These are phyloP conservation scores for Clavariopsis aquatica DNA, from an alignment of 495 filamentous ascomycete species.

Conservation along the genomic window DNA sequence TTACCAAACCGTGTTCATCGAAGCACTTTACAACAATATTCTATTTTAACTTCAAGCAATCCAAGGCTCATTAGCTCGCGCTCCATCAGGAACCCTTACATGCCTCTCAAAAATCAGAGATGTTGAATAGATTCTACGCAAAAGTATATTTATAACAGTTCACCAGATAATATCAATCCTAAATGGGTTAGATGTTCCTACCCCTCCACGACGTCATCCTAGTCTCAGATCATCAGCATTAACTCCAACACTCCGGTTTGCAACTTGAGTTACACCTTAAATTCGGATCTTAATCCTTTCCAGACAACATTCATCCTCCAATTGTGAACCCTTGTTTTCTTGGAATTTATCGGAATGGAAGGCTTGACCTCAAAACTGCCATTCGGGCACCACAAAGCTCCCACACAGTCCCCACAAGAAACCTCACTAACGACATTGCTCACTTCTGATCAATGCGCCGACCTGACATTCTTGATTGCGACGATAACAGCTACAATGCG, in stretches of 20 bases:
- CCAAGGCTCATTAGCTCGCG: too few relatives aligned
- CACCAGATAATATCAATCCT: neutral
- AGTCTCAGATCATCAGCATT: slow-evolving; percentile 16
- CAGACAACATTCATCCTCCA: too few relatives aligned
- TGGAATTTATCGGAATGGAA: neutral
- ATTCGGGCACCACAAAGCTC: slow-evolving; percentile 26
- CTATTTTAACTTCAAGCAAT: too few relatives aligned
- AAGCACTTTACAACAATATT: too few relatives aligned
- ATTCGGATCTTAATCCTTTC: neutral
- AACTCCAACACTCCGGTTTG: neutral
- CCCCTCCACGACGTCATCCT: slow-evolving; percentile 26
- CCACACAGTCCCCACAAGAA: slow-evolving; percentile 10
- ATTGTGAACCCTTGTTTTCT: too few relatives aligned
- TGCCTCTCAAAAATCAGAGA: too few relatives aligned
- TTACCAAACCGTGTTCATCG: too few relatives aligned
- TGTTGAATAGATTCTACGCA: too few relatives aligned
- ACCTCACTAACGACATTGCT: slow-evolving; percentile 32
- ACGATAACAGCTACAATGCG: slow-evolving; percentile 34
- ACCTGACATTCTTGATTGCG: slow-evolving; percentile 34
- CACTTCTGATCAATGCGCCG: slow-evolving; percentile 33
- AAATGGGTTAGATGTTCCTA: slow-evolving; percentile 1
- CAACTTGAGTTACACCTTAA: neutral
- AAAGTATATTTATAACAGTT: neutral
- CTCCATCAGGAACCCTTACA: too few relatives aligned
- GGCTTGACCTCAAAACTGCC: slow-evolving; percentile 24